These are phyloP conservation scores for Fusarium acutatum DNA, from an alignment of 2,329 filamentous ascomycete species.

Conservation along the genomic window DNA sequence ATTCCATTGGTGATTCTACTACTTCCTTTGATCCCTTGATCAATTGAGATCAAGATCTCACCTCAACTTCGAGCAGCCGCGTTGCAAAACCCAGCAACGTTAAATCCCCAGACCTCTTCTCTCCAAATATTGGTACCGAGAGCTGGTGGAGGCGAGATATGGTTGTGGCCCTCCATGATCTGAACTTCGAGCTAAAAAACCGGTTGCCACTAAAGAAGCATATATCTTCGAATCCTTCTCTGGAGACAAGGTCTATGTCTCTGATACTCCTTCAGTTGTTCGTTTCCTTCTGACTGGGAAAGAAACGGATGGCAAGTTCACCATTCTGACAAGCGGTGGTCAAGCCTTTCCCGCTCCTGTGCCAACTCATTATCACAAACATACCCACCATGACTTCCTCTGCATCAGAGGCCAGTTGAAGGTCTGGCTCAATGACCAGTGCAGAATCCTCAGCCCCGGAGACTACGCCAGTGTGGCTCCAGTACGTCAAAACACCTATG, in stretches of 20 bases:
- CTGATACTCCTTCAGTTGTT: not conserved
- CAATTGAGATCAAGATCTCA: not conserved
- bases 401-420: not conserved
- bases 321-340: no score
- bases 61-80: not conserved
- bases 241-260: not conserved
- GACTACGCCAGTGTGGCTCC: no score
- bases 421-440: not conserved
- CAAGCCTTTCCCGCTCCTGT: not conserved
- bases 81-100: not conserved
- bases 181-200: not conserved
- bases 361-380: not conserved
- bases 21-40: not conserved
- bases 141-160: not conserved
- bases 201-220: rapidly evolving
- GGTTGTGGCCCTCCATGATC: not conserved
- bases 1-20: rapidly evolving
- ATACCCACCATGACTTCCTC: not conserved
- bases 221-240: not conserved
- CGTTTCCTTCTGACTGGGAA: not conserved
- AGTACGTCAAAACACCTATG: not conserved
- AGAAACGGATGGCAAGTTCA: no score
- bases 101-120: not conserved
- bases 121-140: not conserved
- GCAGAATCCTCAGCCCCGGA: rapidly evolving